Evolutionary conservation across 108 stramenopile species (phyloP).

Genomic region (Pelagomonas calceolata): DNA sequence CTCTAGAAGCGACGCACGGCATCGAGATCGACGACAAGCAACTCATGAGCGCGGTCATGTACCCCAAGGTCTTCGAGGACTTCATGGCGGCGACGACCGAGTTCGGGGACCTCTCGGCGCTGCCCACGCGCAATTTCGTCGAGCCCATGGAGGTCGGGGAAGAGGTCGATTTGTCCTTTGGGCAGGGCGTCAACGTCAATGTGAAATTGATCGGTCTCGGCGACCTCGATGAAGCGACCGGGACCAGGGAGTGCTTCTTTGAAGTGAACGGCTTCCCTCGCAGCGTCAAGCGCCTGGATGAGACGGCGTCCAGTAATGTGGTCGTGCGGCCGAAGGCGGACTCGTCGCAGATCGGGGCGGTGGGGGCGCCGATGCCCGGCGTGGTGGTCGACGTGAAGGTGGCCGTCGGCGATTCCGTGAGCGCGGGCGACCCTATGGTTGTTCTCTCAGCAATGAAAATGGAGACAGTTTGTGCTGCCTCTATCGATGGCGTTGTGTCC

Average conservation of each 20-base stretch:
- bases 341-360: conserved; percentile 44
- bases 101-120: conserved; percentile 59
- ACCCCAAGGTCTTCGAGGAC: conserved; percentile 79
- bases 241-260: conserved; percentile 70
- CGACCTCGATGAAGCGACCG: conserved; percentile 49
- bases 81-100: conserved; percentile 51
- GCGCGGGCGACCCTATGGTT: conserved; percentile 72
- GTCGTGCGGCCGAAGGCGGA: conserved; percentile 49
- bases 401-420: conserved; percentile 67
- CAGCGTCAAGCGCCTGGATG: conserved; percentile 56
- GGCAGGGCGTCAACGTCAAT: conserved; percentile 68
- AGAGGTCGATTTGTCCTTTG: conserved; percentile 59
- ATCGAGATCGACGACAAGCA: conserved; percentile 57
- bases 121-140: conserved; percentile 85
- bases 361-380: conserved; percentile 90
- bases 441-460: conserved; percentile 92
- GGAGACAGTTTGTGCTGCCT: conserved; percentile 80
- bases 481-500: conserved; percentile 63
- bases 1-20: conserved; percentile 65
- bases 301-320: conserved; percentile 16
- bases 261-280: conserved; percentile 85
- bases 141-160: conserved; percentile 79
- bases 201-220: conserved; percentile 59
- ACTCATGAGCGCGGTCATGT: conserved; percentile 78
- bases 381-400: conserved; percentile 83